Conservation (phyloP, 2,329 filamentous ascomycete genomes). For the Penicillium sp. region DNA sequence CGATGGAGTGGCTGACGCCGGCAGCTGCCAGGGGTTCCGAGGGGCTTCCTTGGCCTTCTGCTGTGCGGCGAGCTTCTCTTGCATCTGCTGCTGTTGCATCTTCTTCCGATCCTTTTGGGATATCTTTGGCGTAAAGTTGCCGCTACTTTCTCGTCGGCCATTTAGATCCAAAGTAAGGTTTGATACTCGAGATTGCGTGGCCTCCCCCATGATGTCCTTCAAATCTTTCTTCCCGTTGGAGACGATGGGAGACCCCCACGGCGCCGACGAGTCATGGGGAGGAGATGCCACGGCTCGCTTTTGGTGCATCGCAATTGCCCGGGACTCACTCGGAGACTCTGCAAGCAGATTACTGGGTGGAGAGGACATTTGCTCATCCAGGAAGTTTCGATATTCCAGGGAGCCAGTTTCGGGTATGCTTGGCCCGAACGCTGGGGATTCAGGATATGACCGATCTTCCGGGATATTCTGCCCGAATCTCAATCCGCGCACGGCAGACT, state of each 20-base stretch:
- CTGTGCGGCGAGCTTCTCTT: conserved; percentile 40
- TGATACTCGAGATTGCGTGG: conserved; percentile 51
- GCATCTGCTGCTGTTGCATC: conserved; percentile 65
- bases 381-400: conserved; percentile 24
- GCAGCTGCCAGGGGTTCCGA: conserved; percentile 63
- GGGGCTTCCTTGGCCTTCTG: conserved; percentile 36
- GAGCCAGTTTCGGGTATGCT: conserved; percentile 29
- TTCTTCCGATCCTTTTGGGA: conserved; percentile 93
- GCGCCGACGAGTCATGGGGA: conserved; percentile 36
- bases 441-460: conserved; percentile 21
- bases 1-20: conserved; percentile 17
- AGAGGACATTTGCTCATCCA: conserved; percentile 32
- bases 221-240: conserved; percentile 66
- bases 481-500: conserved; percentile 24
- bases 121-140: conserved; percentile 57
- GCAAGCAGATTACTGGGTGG: conserved; percentile 16
- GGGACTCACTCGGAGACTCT: conserved; percentile 27
- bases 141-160: conserved; percentile 42
- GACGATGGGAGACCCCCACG: conserved; percentile 56
- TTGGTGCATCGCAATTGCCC: conserved; percentile 19
- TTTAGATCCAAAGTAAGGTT: conserved; percentile 54
- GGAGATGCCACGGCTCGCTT: conserved; percentile 27
- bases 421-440: conserved; percentile 27
- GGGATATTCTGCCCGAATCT: conserved; percentile 15
- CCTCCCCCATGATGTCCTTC: conserved; percentile 70